Evolutionary conservation across 495 filamentous ascomycete species (phyloP).

Genomic region (Lepraria neglecta): DNA sequence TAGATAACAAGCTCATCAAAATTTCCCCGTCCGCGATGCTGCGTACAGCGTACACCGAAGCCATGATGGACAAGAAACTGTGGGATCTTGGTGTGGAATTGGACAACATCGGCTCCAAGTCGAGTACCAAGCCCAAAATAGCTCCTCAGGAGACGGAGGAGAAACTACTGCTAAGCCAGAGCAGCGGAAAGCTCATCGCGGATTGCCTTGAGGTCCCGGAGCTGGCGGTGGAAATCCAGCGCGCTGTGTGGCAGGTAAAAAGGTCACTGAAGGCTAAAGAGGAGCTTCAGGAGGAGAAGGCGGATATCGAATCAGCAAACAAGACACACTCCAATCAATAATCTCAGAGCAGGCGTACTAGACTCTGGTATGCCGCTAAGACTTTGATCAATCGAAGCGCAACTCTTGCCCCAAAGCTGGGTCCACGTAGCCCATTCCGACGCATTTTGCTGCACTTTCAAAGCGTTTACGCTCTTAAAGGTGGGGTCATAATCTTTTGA

Average conservation of each 20-base stretch:
- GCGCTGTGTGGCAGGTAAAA: conserved; percentile 83
- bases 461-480: no score
- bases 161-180: conserved; percentile 52
- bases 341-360: neutral
- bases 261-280: conserved; percentile 52
- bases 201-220: conserved; percentile 70
- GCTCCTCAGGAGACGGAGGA: conserved; percentile 36
- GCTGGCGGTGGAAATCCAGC: conserved; percentile 79
- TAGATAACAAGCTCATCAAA: conserved; percentile 61
- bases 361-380: no score
- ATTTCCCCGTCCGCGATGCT: conserved; percentile 56
- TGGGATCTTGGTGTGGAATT: conserved; percentile 19
- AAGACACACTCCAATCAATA: conserved; percentile 15
- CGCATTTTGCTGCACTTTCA: no score
- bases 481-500: no score
- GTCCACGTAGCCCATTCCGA: no score
- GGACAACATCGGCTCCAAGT: neutral
- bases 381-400: no score
- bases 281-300: conserved; percentile 33
- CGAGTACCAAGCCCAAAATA: neutral
- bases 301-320: conserved; percentile 19
- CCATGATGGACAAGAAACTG: conserved; percentile 30
- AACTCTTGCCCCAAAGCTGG: no score
- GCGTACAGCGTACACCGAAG: conserved; percentile 61
- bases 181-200: conserved; percentile 58